Base-by-base conservation (phyloP, 2,329 filamentous ascomycete genomes). In the Aspergillus sp. region DNA sequence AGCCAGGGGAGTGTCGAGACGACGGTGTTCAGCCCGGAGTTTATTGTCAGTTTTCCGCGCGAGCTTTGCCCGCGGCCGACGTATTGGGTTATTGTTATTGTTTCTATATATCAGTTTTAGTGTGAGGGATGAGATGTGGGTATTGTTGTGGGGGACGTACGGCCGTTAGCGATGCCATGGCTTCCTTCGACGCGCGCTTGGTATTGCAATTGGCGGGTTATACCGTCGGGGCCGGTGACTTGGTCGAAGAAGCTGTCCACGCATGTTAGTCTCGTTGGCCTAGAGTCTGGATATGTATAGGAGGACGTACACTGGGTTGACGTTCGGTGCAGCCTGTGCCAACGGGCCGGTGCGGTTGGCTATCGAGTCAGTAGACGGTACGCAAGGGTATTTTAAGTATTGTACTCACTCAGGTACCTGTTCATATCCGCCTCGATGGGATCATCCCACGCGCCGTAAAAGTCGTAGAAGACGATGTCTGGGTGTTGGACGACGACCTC, bases 1-100 rank as follows among this genome's bases (percentile, higher is more conserved):
- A 73, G 54, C 57, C 71, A 73, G 19, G 71, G 71, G 13, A 66
- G 66, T 57, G 68, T 58, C 46, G 69, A 67, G 25, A 71, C 57
- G 34, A 73, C 64, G 2, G 71, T 73, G 23, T 71, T 71, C 31
- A 69, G 67, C 9, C 63, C 66, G 7, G 51, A 31, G 54, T 70
- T 66, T 13, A 73, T 62, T 2, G 67, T 70, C 22, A 73, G 54
- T 1, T 68, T 56, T 45, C 71, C 71, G 5, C 67, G 65, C 0
- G 71, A 73, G 31, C 68, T 71, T 38, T 68, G 66, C 28, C 71
- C 71, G 50, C 72, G 70, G 15, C 71, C 72, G 61, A 73, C 63
- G 57, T 73, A 72, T 28, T 65, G 54, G 28, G 59, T 71, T 25
- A 73, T 69, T 5, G 59, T 64, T 19, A 72, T 55, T 2, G 65